Percentiles rank a stretch among this genome's conserved stretches.
phyloP scores from a whole-genome alignment of 805 yeast species.

The Zygosaccharomyces gambellarensis region DNA sequence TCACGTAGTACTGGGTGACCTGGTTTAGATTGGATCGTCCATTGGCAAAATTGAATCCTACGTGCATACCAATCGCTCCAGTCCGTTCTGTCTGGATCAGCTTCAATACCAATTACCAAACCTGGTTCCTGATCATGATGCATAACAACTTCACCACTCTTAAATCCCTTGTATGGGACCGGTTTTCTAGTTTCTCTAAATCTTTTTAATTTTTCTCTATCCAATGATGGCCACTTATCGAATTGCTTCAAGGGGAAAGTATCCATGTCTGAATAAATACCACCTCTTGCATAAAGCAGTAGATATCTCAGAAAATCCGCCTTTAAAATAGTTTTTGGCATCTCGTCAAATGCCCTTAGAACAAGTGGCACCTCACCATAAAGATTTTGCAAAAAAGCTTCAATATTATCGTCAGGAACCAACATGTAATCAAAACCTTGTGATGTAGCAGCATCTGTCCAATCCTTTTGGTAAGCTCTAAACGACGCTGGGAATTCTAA shows the following conservation, averaged over 20 bases:
- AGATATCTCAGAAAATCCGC: slow-evolving; percentile 94
- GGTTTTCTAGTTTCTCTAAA: slow-evolving; percentile 15
- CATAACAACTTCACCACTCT: slow-evolving; percentile 1
- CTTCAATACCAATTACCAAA: slow-evolving; percentile 85
- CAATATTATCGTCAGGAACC: slow-evolving; percentile 64
- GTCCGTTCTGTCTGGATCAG: slow-evolving; percentile 93
- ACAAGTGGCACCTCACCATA: slow-evolving; percentile 75
- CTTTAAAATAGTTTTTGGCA: slow-evolving; percentile 79
- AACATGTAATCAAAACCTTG: slow-evolving; percentile 57
- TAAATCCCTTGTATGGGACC: slow-evolving; percentile 17
- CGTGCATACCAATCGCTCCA: slow-evolving; percentile 94
- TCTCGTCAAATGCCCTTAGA: slow-evolving; percentile 59
- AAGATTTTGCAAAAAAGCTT: slow-evolving; percentile 49
- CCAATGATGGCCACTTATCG: slow-evolving; percentile 64
- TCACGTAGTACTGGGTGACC: slow-evolving; percentile 91
- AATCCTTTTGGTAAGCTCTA: slow-evolving; percentile 47
- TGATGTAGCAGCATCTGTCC: slow-evolving; percentile 39
- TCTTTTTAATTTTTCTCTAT: slow-evolving; percentile 22
- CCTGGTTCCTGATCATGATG: slow-evolving; percentile 47
- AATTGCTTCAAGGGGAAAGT: slow-evolving; percentile 72
- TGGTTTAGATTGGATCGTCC: slow-evolving; percentile 86
- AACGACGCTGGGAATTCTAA: slow-evolving; percentile 52
- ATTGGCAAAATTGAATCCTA: slow-evolving; percentile 90
- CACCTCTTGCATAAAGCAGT: slow-evolving; percentile 84
- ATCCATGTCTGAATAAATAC: slow-evolving; percentile 88